Base-by-base conservation (phyloP, 179 eudicot species). In the Actinidia polygama region DNA sequence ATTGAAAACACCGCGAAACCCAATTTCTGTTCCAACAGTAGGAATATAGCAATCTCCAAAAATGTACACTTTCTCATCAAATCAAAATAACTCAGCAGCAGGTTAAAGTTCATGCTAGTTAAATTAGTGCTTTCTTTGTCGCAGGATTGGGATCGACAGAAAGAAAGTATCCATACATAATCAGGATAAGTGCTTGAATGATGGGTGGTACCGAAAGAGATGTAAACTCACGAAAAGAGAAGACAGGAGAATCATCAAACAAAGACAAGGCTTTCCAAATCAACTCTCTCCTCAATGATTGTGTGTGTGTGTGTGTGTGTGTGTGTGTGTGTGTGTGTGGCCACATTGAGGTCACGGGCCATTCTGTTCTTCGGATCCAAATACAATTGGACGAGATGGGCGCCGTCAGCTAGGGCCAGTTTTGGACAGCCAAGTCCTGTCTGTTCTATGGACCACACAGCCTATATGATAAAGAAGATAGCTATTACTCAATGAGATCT, bases 271-370 rank as follows among this genome's bases (percentile, higher is more conserved):
- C 47, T 64, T 78, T 63, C 73, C 44, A 40, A 40, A 40, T 55
- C 58, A 23, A 36, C 64, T 54, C 15, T 7, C 5, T 6, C 24
- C 66, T 75, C 79, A 26, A 55, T 75, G 7, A 75, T 75, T 54
- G 3, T 40, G 3, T 40, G 3, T 40, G 1, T 40, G 44, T 40
- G 44, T 30, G 36, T 30, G 36, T 30, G 36, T 30, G 36, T 30
- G 36, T 30, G 36, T 30, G 36, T 30, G 36, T 30, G 36, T 30
- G 36, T 7, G 46, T 71, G 12, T 72, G 57, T 15, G 71, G 59
- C 23, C 81, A 58, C 81, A 78, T 24, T 24, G 70, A 8, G 16
- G 4, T 79, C 81, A 79, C 81, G 81, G 66, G 81, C 26, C 49
- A 16, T 26, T 6, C 73, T 16, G 53, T 74, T 62, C 53, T 10